Base-by-base conservation (phyloP, 2,329 filamentous ascomycete genomes). In the Eutypella sp. region DNA sequence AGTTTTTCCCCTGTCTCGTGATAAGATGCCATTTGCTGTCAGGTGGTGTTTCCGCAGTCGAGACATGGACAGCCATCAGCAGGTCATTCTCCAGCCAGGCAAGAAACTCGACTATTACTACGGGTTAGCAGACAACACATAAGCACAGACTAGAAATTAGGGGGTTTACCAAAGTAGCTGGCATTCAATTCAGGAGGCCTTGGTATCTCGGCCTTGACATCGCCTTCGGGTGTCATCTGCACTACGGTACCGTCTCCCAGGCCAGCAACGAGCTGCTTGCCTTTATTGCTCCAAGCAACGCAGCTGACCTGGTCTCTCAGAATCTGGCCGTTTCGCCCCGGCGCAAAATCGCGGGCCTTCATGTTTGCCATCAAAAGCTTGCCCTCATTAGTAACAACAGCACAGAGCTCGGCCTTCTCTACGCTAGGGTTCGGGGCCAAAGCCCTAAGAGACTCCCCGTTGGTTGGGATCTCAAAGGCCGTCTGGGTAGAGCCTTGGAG, bases 191-290 rank as follows among this genome's bases (percentile, higher is more conserved):
- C 76, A 5, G 88, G 82, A 3, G 92, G 89, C 47, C 81, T 81
- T 20, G 91, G 89, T 40, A 99, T 87, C 43, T 84, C 76, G 29
- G 78, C 90, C 67, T 92, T 93, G 23, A 79, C 75, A 34, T 78
- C 78, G 40, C 92, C 92, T 56, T 89, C 81, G 0, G 87, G 88
- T 7, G 87, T 89, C 79, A 97, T 85, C 64, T 96, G 91, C 46
- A 79, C 78, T 43, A 86, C 83, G 11, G 82, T 84, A 47, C 93
- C 93, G 66, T 96, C 82, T 6, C 76, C 82, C 56, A 93, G 73
- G 15, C 95, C 93, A 54, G 89, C 91, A 38, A 95, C 84, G 37
- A 99, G 73, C 63, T 97, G 92, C 64, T 96, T 99, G 40, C 93
- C 93, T 62, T 85, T 89, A 49, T 82, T 85, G 65, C 93, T 99